Base-by-base conservation (phyloP, 2,329 filamentous ascomycete species). In the Talaromyces amestolkiae region DNA sequence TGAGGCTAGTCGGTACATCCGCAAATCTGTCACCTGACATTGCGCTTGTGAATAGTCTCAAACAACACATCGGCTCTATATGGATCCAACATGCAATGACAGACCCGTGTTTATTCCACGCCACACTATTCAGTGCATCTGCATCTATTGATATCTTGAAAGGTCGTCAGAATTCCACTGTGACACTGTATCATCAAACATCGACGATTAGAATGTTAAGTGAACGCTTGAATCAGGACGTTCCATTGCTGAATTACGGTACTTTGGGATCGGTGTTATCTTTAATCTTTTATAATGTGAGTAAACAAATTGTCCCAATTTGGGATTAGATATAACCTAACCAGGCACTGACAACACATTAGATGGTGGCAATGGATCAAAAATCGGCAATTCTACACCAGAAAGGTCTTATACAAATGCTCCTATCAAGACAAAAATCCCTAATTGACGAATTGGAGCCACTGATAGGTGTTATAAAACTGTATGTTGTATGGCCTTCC, bases 121-220 rank as follows among this genome's bases (percentile, higher is more conserved):
- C 49, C 27, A 53, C 49, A 3, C 49, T 53, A 17, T 53, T 53
- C 17, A 53, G 49, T 53, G 49, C 49, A 31, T 27, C 49, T 31
- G 49, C 49, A 53, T 53, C 49, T 31, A 53, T 53, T 53, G 49
- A 53, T 53, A 31, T 53, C 15, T 31, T 53, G 15, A 53, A 31
- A 24, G 49, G 24, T 7, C 49, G 24, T 31, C 22, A 53, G 31
- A 17, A 15, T 33, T 31, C 24, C 2, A 10, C 24, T 31, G 24
- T 53, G 15, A 53, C 49, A n/a, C 15, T 53, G 49, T 53, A 53
- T 53, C 49, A 53, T 53, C 49, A 53, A 53, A 53, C 24, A 15
- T 53, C 24, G 49, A 53, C 49, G 6, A 53, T 53, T 31, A 13
- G 22, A 33, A 53, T 53, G 49, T 33, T 53, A 13, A 53, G 49